phyloP scores from a whole-genome alignment of 1,139 yeast species.

The Nakaseomyces glabratus region DNA sequence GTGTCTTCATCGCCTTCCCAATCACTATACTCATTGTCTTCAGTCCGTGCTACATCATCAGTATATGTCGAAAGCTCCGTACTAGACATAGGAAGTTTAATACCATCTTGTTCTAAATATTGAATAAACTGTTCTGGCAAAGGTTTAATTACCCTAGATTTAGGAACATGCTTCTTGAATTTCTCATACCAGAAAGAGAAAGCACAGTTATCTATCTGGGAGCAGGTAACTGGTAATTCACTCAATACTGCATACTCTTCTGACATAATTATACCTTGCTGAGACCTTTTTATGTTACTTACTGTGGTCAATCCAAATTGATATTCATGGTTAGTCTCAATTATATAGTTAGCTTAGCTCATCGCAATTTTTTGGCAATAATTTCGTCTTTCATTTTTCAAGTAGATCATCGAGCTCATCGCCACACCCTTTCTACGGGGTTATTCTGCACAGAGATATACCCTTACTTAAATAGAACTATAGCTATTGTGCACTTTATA shows the following conservation, averaged over 20 bases:
- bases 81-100: conserved; percentile 47
- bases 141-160: conserved; percentile 51
- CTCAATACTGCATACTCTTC: conserved; percentile 24
- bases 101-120: conserved; percentile 71
- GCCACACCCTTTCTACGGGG: too few relatives aligned
- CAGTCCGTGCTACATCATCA: conserved; percentile 35
- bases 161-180: conserved; percentile 44
- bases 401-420: too few relatives aligned
- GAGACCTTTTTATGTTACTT: too few relatives aligned
- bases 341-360: too few relatives aligned
- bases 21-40: conserved; percentile 62
- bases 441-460: too few relatives aligned
- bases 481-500: too few relatives aligned
- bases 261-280: too few relatives aligned
- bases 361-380: too few relatives aligned
- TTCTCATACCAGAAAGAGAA: conserved; percentile 65
- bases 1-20: conserved; percentile 49
- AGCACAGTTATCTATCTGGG: conserved; percentile 56
- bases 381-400: too few relatives aligned
- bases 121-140: conserved; percentile 59
- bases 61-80: conserved; percentile 28
- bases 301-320: too few relatives aligned
- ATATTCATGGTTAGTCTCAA: too few relatives aligned
- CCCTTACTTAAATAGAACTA: too few relatives aligned
- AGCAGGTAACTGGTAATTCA: conserved; percentile 36